Evolutionary conservation across 2,329 filamentous ascomycete species (phyloP).

Genomic region (Neofusicoccum ribis): DNA sequence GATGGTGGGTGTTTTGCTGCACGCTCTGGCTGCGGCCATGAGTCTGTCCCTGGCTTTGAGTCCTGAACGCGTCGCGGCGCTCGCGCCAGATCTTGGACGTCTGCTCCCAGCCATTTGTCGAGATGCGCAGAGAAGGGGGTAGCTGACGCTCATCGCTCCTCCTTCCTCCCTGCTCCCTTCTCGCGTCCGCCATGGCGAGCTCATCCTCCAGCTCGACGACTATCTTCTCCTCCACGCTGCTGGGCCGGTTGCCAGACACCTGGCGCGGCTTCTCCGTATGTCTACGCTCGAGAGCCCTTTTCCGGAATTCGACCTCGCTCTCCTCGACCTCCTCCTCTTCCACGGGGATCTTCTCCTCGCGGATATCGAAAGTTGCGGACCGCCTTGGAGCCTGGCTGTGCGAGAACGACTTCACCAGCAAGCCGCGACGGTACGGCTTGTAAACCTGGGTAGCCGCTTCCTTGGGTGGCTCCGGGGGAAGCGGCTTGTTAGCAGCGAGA

Average conservation of each 20-base stretch:
- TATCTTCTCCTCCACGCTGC: neutral
- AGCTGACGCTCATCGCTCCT: neutral
- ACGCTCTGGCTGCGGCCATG: constrained; percentile 4
- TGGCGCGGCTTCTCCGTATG: neutral
- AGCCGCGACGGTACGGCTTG: constrained; percentile 2
- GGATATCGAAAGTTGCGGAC: neutral
- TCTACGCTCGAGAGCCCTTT: neutral
- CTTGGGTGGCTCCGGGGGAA: neutral
- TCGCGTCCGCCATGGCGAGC: neutral
- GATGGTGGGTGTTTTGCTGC: neutral
- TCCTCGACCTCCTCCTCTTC: neutral
- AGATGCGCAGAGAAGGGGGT: neutral
- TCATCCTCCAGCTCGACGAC: neutral
- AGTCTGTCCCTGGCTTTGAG: neutral
- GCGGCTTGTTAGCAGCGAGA: neutral
- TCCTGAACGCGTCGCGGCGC: neutral
- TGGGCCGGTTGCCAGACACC: neutral
- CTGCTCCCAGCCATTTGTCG: neutral
- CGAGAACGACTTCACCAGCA: neutral
- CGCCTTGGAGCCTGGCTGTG: neutral
- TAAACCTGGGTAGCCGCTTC: neutral
- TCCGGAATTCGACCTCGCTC: too few species aligned
- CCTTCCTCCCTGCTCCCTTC: neutral
- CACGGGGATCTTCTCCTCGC: constrained; percentile 13
- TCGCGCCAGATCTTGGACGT: constrained; percentile 5